Evolutionary conservation across 2,329 filamentous ascomycete species (phyloP).

Genomic region (Fusarium ambrosium): DNA sequence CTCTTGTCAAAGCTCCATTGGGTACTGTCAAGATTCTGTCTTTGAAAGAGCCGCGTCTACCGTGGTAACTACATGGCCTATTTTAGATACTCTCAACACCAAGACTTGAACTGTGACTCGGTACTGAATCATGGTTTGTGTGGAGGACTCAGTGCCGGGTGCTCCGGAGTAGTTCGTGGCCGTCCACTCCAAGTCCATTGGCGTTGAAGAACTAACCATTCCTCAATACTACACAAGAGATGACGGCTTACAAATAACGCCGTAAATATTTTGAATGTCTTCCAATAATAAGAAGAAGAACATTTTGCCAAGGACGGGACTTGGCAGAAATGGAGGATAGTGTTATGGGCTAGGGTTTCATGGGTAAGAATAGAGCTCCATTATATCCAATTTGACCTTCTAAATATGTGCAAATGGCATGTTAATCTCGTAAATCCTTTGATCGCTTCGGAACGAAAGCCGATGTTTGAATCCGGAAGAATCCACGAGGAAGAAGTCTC

Average conservation of each 20-base stretch:
- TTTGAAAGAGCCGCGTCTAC: neutral
- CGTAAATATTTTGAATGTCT: neutral
- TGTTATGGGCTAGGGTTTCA: neutral
- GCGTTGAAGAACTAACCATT: neutral
- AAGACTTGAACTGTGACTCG: no score
- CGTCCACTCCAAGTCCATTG: neutral
- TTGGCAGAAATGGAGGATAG: neutral
- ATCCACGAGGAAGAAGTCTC: neutral
- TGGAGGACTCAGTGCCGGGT: neutral
- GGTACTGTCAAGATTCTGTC: neutral
- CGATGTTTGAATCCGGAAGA: neutral
- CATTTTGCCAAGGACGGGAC: neutral
- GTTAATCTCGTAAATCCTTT: neutral
- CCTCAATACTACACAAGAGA: neutral
- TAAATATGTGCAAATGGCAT: neutral
- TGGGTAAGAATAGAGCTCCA: neutral
- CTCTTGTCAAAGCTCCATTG: neutral
- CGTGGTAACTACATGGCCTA: neutral
- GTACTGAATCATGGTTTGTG: neutral
- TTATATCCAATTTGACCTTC: neutral
- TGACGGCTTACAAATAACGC: neutral
- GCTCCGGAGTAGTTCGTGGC: neutral
- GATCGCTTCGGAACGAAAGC: neutral
- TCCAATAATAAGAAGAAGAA: neutral
- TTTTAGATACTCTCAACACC: neutral